Base-by-base conservation (phyloP, 164 flowering plant genomes). In the Vitis rotundifolia region DNA sequence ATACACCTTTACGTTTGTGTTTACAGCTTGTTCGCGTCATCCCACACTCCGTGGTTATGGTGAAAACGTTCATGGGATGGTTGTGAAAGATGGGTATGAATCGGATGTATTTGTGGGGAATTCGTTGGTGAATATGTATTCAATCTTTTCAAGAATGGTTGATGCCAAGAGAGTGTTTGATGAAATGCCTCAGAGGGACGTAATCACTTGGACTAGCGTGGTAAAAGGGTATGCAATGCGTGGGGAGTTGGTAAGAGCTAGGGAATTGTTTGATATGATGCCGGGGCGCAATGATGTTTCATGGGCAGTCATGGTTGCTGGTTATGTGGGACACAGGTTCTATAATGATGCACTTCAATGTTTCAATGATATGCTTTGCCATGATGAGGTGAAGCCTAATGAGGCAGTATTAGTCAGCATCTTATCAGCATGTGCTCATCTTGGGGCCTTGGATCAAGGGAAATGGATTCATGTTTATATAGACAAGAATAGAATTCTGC, bases 401-500 rank as follows among this genome's bases (percentile, higher is more conserved):
- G 26, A 49, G 57, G 71, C 60, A 26, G 61, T 65, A 16, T 22
- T 69, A 65, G 50, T 53, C 8, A 69, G 19, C 18, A n/a, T 69
- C 22, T 65, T 69, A 7, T 61, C 72, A 7, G 63, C 61, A 28
- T 69, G 72, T 19, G 64, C 65, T 15, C 49, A 51, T 19, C 11
- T 62, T 10, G 72, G 66, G 13, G 72, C 59, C 3, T 61, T 61
- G 58, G 65, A 69, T 52, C 44, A 59, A 29, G 71, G 71, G 11
- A 15, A 51, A 48, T 69, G 71, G 65, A 60, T 69, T 12, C 64
- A 59, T 59, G 65, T 64, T 4, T 69, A 69, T 54, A 50, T 56
- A 15, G 71, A 69, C 31, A 50, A 50, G 14, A n/a, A 60, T 12
- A 49, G 65, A 55, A 52, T 59, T 29, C 28, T 26, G 51, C 5